Evolutionary conservation across 2,329 filamentous ascomycete species (phyloP), one percentile per base, ranked within the genome.

Genomic region (Biscogniauxia mediterranea): DNA sequence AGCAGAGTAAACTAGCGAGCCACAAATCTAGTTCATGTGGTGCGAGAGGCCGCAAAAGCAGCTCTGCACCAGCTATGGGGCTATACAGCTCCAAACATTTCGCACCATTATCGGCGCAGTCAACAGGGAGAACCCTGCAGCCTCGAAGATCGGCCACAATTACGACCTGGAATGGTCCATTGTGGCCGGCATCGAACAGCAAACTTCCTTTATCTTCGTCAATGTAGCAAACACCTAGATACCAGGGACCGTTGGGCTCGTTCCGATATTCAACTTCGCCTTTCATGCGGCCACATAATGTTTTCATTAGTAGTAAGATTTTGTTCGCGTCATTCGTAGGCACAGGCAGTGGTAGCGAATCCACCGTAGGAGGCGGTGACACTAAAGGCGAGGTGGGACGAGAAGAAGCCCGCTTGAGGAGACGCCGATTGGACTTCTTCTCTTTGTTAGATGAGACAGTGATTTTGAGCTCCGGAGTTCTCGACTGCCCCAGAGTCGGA

Each of bases 1-100:
- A 95, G 72, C 89, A 92, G 32, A 94, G 80, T 52, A 95, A 76
- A 7, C 91, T 91, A 15, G 91, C 91, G 60, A 93, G 85, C 91
- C 91, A 95, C 21, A 89, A 80, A 68, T 94, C 90, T 66, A 89
- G 85, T 69, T 94, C 90, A 20, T 87, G 84, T 32, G 83, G 76
- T 2, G 83, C 81, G 8, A 85, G 74, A 15, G 91, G 89, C 42
- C 88, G 84, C 60, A 95, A 77, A 58, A 89, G 79, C 52, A 92
- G 78, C 65, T 90, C 84, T 23, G 86, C 74, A 7, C 82, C 82
- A 25, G 81, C 80, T 52, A 84, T 81, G 57, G 82, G 79, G 57
- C 80, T 82, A 52, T 79, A 75, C 11, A 89, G 72, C 67, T 88
- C 84, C 3, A 89, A 76, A 64, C 82, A 86, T 60, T 76, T 79